Base-by-base conservation (phyloP, 2,329 filamentous ascomycete species). In the Drechslerella coelobrocha region DNA sequence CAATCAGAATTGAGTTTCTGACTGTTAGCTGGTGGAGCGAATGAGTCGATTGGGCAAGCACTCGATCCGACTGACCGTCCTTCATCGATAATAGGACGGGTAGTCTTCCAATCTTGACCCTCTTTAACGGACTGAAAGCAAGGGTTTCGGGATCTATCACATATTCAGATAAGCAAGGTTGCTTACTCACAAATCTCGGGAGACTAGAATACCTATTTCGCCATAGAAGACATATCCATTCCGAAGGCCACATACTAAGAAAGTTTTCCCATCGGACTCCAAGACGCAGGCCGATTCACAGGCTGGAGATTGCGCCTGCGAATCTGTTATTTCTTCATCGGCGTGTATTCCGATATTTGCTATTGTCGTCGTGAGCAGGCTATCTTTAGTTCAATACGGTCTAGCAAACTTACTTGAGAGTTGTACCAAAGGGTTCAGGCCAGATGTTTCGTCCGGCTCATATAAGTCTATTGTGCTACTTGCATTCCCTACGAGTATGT, bases 241-340 rank as follows among this genome's bases (percentile, higher is more conserved):
- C 37, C 81, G 79, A 50, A 83, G 76, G 9, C 81, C 81, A 72
- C 81, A 83, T 10, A 83, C 76, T 10, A 82, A 37, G 43, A 66
- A 74, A 3, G 72, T 62, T 9, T 71, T 51, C 2, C 37, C 62
- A 10, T 62, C 69, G 8, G 73, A 61, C 12, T 65, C 61, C 12
- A 75, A 41, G 17, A 73, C 31, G 14, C 72, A 72, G 17, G 62
- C 72, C 39, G 73, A 75, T 45, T 76, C 75, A 41, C 74, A 75
- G 41, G 73, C 71, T 37, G 57, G 65, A n/a, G 65, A 69, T 27
- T 62, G 57, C 4, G 57, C 57, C 24, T 62, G 56, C 24, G 57
- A 62, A 27, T 52, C 39, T 19, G 48, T n/a, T 29, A 27, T 21
- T 14, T 62, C 63, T 34, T 24, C 56, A 26, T 54, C 10, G 7